Base-by-base conservation (phyloP, 148 eudicot species). In the Euryodendron excelsum region DNA sequence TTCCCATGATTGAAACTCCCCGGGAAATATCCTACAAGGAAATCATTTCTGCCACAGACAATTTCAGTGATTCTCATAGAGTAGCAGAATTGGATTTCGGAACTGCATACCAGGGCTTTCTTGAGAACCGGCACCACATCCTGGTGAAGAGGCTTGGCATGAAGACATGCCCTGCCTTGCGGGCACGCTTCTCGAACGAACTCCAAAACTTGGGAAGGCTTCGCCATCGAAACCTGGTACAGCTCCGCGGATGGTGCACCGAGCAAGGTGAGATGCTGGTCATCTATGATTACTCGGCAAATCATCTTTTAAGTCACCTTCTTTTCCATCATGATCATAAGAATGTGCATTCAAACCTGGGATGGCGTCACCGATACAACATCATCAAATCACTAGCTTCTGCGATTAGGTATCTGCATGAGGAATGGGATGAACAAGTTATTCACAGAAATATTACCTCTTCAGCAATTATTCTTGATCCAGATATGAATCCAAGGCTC, bases 361-460 rank as follows among this genome's bases (percentile, higher is more conserved):
- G 30, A 48, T 96, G 99, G 99, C 77, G 50, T 41, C 90, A 91
- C 15, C 75, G 99, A 47, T 93, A 90, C 84, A 87, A 53, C 78
- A 92, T 96, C 23, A 80, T 96, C 77, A 88, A 80, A 79, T 90
- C 99, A 14, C 95, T 96, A 14, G 98, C 99, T 37, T 87, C 91
- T 0, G 99, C 98, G 0, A 80, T 96, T 61, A 70, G 87, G 0
- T 96, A 96, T 73, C 90, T 96, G 11, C 99, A 96, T 3, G 99
- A 96, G 79, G 98, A 96, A 83, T 96, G 99, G 99, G 98, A 96
- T 20, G 98, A 96, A 69, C 94, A 93, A 66, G 99, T 96, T n/a
- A 92, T 96, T 64, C 99, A 96, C 82, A 89, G 93, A 58, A 87
- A 85, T 69, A 93, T 96, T 37, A 93, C 96, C 56, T 96, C 98